These are phyloP conservation scores for Salix caprea DNA, from an alignment of 345 rosid species.

Conservation along the genomic window DNA sequence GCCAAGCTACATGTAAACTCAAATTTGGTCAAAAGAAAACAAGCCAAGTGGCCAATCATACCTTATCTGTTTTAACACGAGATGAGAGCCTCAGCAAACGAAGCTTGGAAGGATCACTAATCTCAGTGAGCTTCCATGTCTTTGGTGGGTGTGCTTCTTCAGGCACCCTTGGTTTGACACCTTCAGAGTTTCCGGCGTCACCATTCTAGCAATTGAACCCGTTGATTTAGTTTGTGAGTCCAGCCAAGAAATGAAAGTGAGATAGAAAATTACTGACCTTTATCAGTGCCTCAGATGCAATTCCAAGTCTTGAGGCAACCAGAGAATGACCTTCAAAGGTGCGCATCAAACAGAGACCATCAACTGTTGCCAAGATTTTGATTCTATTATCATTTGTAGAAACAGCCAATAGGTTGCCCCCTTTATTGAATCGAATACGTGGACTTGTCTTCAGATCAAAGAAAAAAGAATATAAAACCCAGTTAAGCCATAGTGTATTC, in stretches of 20 bases:
- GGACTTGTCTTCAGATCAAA: slow-evolving; percentile 20
- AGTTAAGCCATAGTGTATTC: neutral
- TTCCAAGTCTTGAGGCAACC: slow-evolving; percentile 12
- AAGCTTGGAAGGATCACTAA: slow-evolving; percentile 30
- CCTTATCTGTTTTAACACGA: slow-evolving; percentile 29
- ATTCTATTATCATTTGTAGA: slow-evolving; percentile 26
- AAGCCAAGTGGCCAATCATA: neutral
- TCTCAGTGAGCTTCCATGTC: slow-evolving; percentile 26
- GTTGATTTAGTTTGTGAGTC: neutral
- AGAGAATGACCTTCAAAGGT: slow-evolving; percentile 19
- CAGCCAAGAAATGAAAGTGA: neutral
- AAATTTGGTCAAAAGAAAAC: neutral
- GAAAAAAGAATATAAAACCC: neutral
- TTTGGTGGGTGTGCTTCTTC: slow-evolving; percentile 23
- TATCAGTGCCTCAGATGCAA: neutral
- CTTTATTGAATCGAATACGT: slow-evolving; percentile 29
- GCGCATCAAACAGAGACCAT: slow-evolving; percentile 22
- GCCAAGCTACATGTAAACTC: neutral
- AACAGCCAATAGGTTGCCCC: slow-evolving; percentile 22
- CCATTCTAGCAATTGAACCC: slow-evolving; percentile 27
- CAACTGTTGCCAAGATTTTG: slow-evolving; percentile 25
- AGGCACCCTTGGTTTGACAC: slow-evolving; percentile 16
- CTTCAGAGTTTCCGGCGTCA: slow-evolving; percentile 25
- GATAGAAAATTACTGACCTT: neutral
- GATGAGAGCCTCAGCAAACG: slow-evolving; percentile 30